Evolutionary conservation across 2,329 filamentous ascomycete genomes (phyloP).

Genomic region (Nemania sp.): DNA sequence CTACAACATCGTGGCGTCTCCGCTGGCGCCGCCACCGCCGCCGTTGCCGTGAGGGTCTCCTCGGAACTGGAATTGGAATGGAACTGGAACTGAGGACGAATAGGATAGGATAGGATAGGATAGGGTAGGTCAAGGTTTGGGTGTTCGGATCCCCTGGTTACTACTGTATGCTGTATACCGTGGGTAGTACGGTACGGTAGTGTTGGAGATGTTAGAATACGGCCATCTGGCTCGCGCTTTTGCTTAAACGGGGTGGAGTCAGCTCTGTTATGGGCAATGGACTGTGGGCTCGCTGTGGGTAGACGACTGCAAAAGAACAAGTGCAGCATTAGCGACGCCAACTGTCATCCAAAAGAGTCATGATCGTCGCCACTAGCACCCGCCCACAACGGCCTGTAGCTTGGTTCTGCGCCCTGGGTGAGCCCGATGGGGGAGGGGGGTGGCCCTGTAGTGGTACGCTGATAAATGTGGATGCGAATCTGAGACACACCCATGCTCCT

Average conservation of each 20-base stretch:
- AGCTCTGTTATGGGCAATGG: slow-evolving; percentile 28
- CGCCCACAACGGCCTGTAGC: slow-evolving; percentile 46
- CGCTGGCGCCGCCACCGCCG: slow-evolving; percentile 7
- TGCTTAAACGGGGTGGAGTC: slow-evolving; percentile 32
- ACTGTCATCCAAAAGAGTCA: slow-evolving; percentile 28
- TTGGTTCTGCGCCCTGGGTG: slow-evolving; percentile 30
- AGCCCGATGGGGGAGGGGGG: neutral
- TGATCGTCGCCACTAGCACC: slow-evolving; percentile 41
- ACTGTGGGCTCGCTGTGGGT: slow-evolving; percentile 26
- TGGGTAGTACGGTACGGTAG: neutral
- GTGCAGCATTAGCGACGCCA: slow-evolving; percentile 44
- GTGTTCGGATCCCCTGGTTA: neutral
- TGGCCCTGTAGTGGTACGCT: slow-evolving; percentile 45
- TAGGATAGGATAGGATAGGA: neutral
- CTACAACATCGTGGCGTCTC: slow-evolving; percentile 22
- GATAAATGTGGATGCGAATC: slow-evolving; percentile 36
- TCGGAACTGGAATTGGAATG: neutral
- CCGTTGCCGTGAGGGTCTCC: slow-evolving; percentile 1
- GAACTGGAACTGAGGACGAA: too few species aligned
- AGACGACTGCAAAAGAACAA: slow-evolving; percentile 32
- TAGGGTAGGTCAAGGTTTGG: neutral
- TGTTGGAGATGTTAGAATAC: slow-evolving; percentile 16
- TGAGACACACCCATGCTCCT: slow-evolving; percentile 53
- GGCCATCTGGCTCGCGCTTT: slow-evolving; percentile 2
- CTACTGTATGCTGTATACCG: neutral